Base-by-base conservation (phyloP, 2,329 filamentous ascomycete genomes). In the Alternaria sp. region DNA sequence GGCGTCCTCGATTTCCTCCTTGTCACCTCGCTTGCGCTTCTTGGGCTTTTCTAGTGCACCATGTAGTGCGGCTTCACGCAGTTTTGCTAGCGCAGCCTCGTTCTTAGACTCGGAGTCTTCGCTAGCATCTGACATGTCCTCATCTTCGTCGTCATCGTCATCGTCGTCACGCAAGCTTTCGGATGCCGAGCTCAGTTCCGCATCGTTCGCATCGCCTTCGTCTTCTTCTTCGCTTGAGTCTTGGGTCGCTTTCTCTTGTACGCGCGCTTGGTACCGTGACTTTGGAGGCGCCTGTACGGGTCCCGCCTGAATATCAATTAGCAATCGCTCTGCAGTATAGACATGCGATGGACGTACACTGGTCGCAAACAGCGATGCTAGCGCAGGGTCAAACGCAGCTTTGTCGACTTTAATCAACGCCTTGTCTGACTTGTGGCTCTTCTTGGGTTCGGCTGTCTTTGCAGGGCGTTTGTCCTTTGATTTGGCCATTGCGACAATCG, bases 1-100 rank as follows among this genome's bases (percentile, higher is more conserved):
- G 50, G 85, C 86, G 56, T 83, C 85, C 71, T 93, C 90, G 2
- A 93, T 78, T 55, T 91, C 87, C 24, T 91, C 85, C 31, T 89
- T 84, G 55, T 82, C 73, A 51, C 80, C 88, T 57, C 89, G 83
- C 61, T 79, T 80, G 54, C 78, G 73, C 69, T 79, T 80, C 56
- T 77, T 77, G 48, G 61, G 68, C 54, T 65, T 72, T 34, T 69
- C 72, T 61, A 67, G 71, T 53, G 67, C 69, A 49, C 71, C 72
- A 50, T 62, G 71, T 53, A 71, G 42, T 28, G 67, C 60, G 4
- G 69, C 63, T 53, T 74, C 69, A 33, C 60, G 64, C 51, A 73
- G 49, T 51, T 66, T 71, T 13, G 72, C 71, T 11, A 72, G 58
- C 8, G 62, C 62, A 3, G 62, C 61, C 42, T 72, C 73, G 13